Percentiles rank a stretch among this genome's conserved stretches.
These are phyloP conservation scores for Postia placenta DNA, from an alignment of 768 basidiomycete species.

Conservation along the genomic window DNA sequence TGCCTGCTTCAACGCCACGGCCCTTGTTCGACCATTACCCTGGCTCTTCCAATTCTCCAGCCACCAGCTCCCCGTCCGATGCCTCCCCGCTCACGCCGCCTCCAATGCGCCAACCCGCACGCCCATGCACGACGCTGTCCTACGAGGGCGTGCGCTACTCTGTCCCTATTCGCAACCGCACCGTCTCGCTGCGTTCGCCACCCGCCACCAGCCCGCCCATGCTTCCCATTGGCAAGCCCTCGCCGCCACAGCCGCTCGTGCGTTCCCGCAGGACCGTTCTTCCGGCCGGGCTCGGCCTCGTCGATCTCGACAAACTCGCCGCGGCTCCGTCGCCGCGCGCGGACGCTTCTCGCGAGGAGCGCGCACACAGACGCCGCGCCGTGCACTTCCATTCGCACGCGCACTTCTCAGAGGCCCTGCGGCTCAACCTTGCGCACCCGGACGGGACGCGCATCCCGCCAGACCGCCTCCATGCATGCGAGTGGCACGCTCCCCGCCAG, in stretches of 20 bases:
- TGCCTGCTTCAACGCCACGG: neutral
- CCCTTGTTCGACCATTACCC: neutral
- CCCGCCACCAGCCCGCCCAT: neutral
- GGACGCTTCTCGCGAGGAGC: constrained; percentile 1
- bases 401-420: constrained; percentile 1
- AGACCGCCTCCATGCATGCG: neutral
- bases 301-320: neutral
- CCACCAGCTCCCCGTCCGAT: neutral
- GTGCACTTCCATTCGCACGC: constrained; percentile 2
- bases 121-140: neutral
- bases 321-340: neutral
- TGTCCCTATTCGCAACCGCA: constrained; percentile 1
- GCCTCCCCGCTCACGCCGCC: neutral
- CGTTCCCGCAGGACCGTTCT: neutral
- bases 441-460: neutral
- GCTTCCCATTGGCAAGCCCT: constrained; percentile 3
- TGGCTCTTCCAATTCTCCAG: neutral
- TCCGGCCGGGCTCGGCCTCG: constrained; percentile 1
- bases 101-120: neutral
- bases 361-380: constrained; percentile 2
- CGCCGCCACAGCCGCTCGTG: neutral
- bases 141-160: constrained; percentile 3
- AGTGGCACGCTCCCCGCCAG: neutral
- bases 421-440: neutral
- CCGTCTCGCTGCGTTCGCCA: neutral